Evolutionary conservation across 2,329 filamentous ascomycete genomes (phyloP), one percentile per base, ranked within the genome.

Genomic region (Penicillium sp.): DNA sequence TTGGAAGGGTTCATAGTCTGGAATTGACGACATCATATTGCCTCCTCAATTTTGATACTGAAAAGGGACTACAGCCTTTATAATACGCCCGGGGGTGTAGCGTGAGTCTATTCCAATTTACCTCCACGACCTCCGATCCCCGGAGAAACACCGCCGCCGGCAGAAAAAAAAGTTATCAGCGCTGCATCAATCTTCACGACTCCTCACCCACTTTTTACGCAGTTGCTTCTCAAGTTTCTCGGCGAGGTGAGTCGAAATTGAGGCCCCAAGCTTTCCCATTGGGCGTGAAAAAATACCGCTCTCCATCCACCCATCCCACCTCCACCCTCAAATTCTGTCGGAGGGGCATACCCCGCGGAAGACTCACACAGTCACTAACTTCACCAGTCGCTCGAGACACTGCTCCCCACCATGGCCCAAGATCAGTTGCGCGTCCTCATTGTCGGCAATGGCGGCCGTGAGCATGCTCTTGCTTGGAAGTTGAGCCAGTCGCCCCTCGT

Each of bases 391-490:
- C 54, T 62, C 60, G 57, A 64, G 61, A 62, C 53, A 50, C 55
- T 56, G 59, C 61, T 21, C 53, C 36, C 42, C 51, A 64, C 45
- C 47, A 75, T 75, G 73, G 65, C 71, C 50, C 69, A 72, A 60
- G 75, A 77, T 68, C 70, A 70, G 60, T 79, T 90, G 58, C 83
- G 85, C 63, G 81, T 96, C 63, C 85, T 97, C 58, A 85, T 97
- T 58, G 85, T 97, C 61, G 93, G 94, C 67, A 95, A 93, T 70
- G 94, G 94, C 62, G 94, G 93, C 64, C 86, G 94, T 65, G 94
- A 99, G 76, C 91, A 97, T 75, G 90, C 92, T 43, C 82, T 96
- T 58, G 91, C 92, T 39, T 97, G 92, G 92, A 96, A 95, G 76
- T 80, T 97, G 57, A 85, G 86, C 67, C 88, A 95, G 72, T 96